These are phyloP conservation scores for Alternaria panax DNA, from an alignment of 2,329 filamentous ascomycete genomes.

Conservation along the genomic window DNA sequence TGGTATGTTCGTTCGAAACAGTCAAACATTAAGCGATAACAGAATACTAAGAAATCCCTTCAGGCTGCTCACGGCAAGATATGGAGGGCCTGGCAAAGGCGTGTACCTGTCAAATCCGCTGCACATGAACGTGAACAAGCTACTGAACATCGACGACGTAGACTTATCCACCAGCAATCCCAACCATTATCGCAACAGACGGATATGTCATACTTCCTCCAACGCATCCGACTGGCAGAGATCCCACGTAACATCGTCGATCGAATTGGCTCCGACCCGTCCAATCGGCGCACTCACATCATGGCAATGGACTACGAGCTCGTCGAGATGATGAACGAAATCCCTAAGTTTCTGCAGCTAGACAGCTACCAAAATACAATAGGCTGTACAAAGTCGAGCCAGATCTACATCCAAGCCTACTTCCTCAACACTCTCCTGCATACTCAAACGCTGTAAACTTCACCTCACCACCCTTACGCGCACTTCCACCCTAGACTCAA, in stretches of 20 bases:
- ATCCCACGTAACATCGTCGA: conserved; percentile 51
- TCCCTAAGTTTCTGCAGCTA: neutral
- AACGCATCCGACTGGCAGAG: conserved; percentile 46
- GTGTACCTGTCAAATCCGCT: neutral
- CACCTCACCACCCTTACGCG: conserved; percentile 39
- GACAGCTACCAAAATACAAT: neutral
- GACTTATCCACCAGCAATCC: neutral
- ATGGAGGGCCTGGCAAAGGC: neutral
- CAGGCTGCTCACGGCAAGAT: neutral
- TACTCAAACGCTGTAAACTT: conserved; percentile 48
- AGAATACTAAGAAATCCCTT: accelerated
- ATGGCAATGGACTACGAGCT: neutral
- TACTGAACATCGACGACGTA: neutral
- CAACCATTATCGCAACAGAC: conserved; percentile 34
- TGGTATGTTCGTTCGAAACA: neutral
- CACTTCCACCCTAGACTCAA: neutral
- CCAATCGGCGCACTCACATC: neutral
- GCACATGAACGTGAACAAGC: neutral
- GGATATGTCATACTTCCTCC: conserved; percentile 51
- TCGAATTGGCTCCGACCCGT: neutral
- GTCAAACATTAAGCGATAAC: neutral
- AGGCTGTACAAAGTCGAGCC: neutral
- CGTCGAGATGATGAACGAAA: neutral
- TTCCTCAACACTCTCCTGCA: conserved; percentile 47
- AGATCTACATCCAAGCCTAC: conserved; percentile 44